Percentiles rank a stretch among this genome's conserved stretches.
Evolutionary conservation across 129 eudicot species (phyloP).

Genomic region (Lactuca sativa): DNA sequence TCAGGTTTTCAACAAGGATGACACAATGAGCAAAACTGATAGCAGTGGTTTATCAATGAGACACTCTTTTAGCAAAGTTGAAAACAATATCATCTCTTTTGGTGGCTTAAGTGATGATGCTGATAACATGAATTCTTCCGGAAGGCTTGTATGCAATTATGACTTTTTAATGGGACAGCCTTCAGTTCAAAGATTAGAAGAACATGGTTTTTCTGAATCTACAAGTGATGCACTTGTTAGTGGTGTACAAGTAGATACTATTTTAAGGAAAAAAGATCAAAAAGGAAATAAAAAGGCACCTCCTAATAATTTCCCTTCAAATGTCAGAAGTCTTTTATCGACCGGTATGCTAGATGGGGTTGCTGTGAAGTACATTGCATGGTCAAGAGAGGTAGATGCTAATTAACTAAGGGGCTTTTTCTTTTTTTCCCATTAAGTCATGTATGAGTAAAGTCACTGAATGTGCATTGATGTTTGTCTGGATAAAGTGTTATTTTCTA

Average conservation of each 20-base stretch:
- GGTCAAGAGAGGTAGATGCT: slow-evolving; percentile 65
- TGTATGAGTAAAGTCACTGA: too few relatives aligned
- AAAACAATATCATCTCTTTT: slow-evolving; percentile 55
- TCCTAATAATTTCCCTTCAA: slow-evolving; percentile 58
- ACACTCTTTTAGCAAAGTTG: slow-evolving; percentile 44
- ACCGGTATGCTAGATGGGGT: slow-evolving; percentile 69
- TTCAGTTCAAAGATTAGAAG: slow-evolving; percentile 37
- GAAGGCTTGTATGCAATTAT: slow-evolving; percentile 52
- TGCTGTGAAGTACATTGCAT: slow-evolving; percentile 61
- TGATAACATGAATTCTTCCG: slow-evolving; percentile 42
- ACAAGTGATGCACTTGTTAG: slow-evolving; percentile 30
- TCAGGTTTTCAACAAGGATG: slow-evolving; percentile 38
- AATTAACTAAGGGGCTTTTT: background rate
- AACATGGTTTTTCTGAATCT: slow-evolving; percentile 34
- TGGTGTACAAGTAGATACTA: slow-evolving; percentile 32
- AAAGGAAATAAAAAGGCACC: slow-evolving; percentile 43
- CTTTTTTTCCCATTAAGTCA: too few relatives aligned
- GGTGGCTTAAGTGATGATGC: slow-evolving; percentile 45
- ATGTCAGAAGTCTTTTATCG: slow-evolving; percentile 61
- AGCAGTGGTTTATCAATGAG: slow-evolving; percentile 34
- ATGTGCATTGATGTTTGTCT: too few relatives aligned
- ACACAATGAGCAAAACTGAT: slow-evolving; percentile 35
- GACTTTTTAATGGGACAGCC: slow-evolving; percentile 55
- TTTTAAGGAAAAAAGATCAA: slow-evolving; percentile 47
- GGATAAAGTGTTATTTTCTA: too few relatives aligned